Base-by-base conservation (phyloP, 1,284 basidiomycete species). In the Cutaneotrichosporon sp. region DNA sequence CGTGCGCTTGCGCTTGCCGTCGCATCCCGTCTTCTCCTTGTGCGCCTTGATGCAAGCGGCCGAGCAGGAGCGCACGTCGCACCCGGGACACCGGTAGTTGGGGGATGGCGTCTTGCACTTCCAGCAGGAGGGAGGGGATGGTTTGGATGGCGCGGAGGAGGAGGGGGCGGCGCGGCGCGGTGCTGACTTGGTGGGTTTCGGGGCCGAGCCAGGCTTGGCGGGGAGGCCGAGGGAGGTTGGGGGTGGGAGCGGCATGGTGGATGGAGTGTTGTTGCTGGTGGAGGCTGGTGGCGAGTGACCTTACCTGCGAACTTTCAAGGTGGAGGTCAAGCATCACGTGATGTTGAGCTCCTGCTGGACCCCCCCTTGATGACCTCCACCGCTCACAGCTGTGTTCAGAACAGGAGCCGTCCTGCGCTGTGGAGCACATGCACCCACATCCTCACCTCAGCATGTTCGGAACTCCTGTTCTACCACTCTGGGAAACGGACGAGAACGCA, bases 11-110 rank as follows among this genome's bases (percentile, higher is more conserved):
- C 91, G 86, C 67, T 86, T 79, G 7, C 91, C 92, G 0, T 84
- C 84, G 75, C 91, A 94, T 16, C 82, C 82, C n/a, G 82, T 84
- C 6, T 73, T 64, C 4, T 79, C 65, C 75, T 93, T 94, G 81
- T 94, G 91, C 13, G 80, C 70, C n/a, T 80, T 81, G 3, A 89
- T 87, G 72, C 91, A 94, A 0, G 82, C 68, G 2, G 88, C 78
- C 1, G 90, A 92, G 76, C 91, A 94, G 34, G 89, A 89, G 49
- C 83, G 83, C 27, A 80, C 80, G 4, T 80, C 70, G 79, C 91
- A 94, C 34, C 89, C 84, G 0, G 91, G 91, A 72, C 91, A 94
- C n/a, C n/a, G n/a, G n/a, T n/a, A n/a, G n/a, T n/a, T n/a, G n/a
- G n/a, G n/a, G n/a, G n/a, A n/a, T n/a, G n/a, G n/a, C n/a, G n/a